A percentile compares a stretch with the other conserved stretches of the same genome.
These are phyloP conservation scores for Kokia cookei DNA, from an alignment of 441 rosid genomes.

Conservation along the genomic window DNA sequence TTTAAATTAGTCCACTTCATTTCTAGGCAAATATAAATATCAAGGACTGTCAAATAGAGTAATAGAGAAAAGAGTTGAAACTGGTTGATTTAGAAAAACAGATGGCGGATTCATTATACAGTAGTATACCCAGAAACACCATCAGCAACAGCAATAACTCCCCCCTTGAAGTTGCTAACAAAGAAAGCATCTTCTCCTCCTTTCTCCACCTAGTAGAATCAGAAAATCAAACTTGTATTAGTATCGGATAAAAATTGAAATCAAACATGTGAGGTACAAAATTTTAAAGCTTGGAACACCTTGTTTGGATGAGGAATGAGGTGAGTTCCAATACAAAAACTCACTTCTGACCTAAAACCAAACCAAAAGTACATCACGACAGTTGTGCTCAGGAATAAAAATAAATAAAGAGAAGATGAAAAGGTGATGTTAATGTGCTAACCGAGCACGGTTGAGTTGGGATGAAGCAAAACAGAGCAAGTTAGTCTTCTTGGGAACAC, in stretches of 20 bases:
- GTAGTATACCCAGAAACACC: conserved; percentile 84
- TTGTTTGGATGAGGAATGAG: conserved; percentile 85
- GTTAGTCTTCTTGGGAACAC: conserved; percentile 18
- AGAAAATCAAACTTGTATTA: not conserved
- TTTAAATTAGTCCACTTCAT: not conserved
- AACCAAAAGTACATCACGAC: not conserved
- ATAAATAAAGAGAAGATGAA: not conserved
- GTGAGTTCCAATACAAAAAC: conserved; percentile 56
- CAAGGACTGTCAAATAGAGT: not conserved
- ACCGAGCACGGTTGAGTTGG: conserved; percentile 36
- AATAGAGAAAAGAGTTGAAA: not conserved
- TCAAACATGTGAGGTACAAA: not conserved
- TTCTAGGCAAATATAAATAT: not conserved
- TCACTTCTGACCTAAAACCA: conserved; percentile 37
- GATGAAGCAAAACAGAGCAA: conserved; percentile 37
- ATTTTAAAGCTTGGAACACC: conserved; percentile 28
- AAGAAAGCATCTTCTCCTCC: conserved; percentile 96
- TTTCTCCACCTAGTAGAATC: conserved; percentile 51
- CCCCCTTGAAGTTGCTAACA: conserved; percentile 64
- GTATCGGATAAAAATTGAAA: not conserved
- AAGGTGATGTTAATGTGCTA: not conserved
- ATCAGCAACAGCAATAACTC: conserved; percentile 86
- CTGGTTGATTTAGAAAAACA: not conserved
- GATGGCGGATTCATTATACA: not conserved
- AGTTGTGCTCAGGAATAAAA: not conserved